phyloP scores from a whole-genome alignment of 2,329 filamentous ascomycete species.

The Huntiella savannae region DNA sequence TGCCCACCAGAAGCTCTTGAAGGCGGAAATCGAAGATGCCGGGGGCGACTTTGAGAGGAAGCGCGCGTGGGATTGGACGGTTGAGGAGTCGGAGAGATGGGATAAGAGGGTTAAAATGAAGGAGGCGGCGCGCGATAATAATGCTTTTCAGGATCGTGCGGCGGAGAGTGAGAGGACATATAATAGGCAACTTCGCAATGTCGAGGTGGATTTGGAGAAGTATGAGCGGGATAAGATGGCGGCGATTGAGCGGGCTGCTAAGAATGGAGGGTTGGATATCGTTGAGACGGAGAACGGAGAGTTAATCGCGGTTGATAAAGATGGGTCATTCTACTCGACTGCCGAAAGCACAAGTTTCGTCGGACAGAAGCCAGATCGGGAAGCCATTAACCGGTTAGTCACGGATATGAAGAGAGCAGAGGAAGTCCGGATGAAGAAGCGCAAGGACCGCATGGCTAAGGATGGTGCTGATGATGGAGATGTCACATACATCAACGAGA shows the following conservation, averaged over 20 bases:
- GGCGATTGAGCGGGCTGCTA: conserved; percentile 68
- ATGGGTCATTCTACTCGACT: conserved; percentile 79
- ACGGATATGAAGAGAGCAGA: conserved; percentile 75
- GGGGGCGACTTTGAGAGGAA: conserved; percentile 95
- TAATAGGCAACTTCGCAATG: conserved; percentile 67
- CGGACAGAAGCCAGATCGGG: conserved; percentile 72
- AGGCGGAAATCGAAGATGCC: conserved; percentile 68
- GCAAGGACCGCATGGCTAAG: conserved; percentile 56
- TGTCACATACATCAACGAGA: conserved; percentile 98
- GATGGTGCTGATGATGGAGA: conserved; percentile 65
- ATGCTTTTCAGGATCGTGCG: conserved; percentile 75
- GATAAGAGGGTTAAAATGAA: conserved; percentile 81
- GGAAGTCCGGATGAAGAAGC: conserved; percentile 68
- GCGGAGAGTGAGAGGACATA: conserved; percentile 84
- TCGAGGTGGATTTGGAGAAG: conserved; percentile 56
- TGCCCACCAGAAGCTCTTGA: conserved; percentile 80
- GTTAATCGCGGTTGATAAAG: conserved; percentile 79
- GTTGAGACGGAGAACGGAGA: conserved; percentile 92
- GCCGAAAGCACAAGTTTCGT: conserved; percentile 65
- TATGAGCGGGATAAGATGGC: conserved; percentile 77
- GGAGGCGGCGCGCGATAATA: conserved; percentile 59
- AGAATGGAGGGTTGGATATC: conserved; percentile 70
- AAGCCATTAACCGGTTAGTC: conserved; percentile 73
- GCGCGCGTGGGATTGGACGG: conserved; percentile 95
- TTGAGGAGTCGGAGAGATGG: conserved; percentile 88